Base-by-base conservation (phyloP, 371 early-diverging fungal species). In the Saksenaea oblongispora region DNA sequence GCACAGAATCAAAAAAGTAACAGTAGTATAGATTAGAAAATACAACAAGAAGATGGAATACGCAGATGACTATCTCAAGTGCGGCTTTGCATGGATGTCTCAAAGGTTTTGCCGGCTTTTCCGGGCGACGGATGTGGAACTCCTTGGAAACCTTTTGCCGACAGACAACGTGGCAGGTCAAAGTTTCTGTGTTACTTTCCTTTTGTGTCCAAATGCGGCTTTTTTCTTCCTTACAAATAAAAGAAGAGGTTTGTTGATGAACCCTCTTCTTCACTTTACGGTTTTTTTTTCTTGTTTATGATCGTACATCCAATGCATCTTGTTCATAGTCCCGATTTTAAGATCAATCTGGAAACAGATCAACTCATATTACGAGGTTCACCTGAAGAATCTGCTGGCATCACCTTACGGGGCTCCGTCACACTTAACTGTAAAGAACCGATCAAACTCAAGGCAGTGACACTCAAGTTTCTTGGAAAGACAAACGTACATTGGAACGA, bases 311-410 rank as follows among this genome's bases (percentile, higher is more conserved):
- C 58, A 28, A 59, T 64, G n/a, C 65, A 58, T 35, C 42, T 64
- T 18, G 42, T 51, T 14, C 65, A 58, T n/a, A 51, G 54, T 10
- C 24, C 70, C 10, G 71, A 71, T 14, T 69, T 76, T 54, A 62
- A 61, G 58, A 76, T 76, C 53, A 56, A 66, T 9, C 51, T 70
- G 26, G 72, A 78, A 28, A 61, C 69, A 28, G 60, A 66, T 54
- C 65, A 73, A 24, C 42, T 75, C 41, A 70, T 67, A 24, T 22
- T 71, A 22, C 71, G 70, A 58, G 72, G 73, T 31, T 31, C 62
- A 34, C 31, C 69, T 14, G 66, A 65, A 54, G 76, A 76, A 58
- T 73, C 76, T 17, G 71, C 69, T 28, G 76, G 76, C 27, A 59
- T 63, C 7, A 44, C 70, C 4, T 60, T 76, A 28, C 64, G 73